Evolutionary conservation across 306 rosid species (phyloP).

Genomic region (Citrullus mucosospermus): DNA sequence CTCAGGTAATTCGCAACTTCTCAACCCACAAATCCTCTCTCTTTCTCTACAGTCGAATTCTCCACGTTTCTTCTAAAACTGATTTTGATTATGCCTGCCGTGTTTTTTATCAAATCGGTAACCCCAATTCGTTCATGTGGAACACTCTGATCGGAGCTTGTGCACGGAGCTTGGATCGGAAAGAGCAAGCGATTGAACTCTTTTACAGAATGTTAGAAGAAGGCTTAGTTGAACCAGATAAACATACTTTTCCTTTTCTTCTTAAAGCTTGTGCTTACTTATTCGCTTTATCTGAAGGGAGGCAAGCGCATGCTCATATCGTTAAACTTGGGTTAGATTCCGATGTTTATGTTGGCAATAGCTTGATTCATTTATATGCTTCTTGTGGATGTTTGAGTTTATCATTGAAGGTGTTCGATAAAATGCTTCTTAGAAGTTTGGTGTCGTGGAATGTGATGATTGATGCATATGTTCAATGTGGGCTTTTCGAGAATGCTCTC

Average conservation of each 20-base stretch:
- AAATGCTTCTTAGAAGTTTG: conserved; percentile 40
- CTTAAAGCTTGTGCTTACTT: conserved; percentile 57
- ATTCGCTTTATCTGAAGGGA: conserved; percentile 50
- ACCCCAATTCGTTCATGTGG: conserved; percentile 75
- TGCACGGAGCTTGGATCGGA: conserved; percentile 33
- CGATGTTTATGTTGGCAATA: conserved; percentile 44
- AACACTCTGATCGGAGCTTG: conserved; percentile 64
- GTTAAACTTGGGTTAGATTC: conserved; percentile 51
- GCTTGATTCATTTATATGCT: conserved; percentile 66
- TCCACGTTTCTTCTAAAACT: conserved; percentile 25
- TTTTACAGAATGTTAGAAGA: conserved; percentile 35
- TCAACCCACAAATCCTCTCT: conserved; percentile 24
- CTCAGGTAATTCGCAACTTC: conserved; percentile 50
- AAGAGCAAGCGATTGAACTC: conserved; percentile 27
- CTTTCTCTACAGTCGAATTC: conserved; percentile 41
- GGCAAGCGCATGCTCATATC: conserved; percentile 49
- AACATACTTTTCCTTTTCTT: conserved; percentile 62
- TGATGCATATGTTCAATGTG: conserved; percentile 42
- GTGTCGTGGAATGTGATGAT: conserved; percentile 80
- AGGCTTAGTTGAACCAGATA: conserved; percentile 34
- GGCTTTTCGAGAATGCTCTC: conserved; percentile 41
- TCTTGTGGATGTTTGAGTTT: conserved; percentile 49
- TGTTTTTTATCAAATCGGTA: conserved; percentile 28
- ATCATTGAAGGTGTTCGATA: conserved; percentile 41
- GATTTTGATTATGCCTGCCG: conserved; percentile 44